phyloP scores from a whole-genome alignment of 169 alveolate species.

The Plasmodium chabaudi region DNA sequence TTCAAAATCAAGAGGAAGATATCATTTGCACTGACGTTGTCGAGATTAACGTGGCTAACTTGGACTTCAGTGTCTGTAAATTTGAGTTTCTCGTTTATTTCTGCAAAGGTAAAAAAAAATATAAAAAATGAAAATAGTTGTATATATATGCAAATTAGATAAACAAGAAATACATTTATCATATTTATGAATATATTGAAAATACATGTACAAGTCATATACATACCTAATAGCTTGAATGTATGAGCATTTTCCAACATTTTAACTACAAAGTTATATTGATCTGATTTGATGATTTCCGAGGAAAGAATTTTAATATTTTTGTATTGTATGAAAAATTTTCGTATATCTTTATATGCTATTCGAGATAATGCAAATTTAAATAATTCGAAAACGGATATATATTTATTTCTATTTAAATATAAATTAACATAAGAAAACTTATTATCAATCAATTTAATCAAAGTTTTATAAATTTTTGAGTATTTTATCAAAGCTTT shows the following conservation, averaged over 20 bases:
- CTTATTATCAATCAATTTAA: constrained; percentile 37
- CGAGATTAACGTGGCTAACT: constrained; percentile 44
- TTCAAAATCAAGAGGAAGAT: constrained; percentile 63
- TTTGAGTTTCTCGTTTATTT: constrained; percentile 26
- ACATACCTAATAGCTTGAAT: constrained; percentile 53
- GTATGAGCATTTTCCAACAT: constrained; percentile 18
- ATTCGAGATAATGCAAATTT: constrained; percentile 32
- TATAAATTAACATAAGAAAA: constrained; percentile 29
- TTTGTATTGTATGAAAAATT: constrained; percentile 21
- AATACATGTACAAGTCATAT: too few species aligned
- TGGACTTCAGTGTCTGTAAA: constrained; percentile 36
- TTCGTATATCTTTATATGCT: constrained; percentile 13
- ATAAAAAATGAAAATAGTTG: not conserved
- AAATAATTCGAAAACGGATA: constrained; percentile 45
- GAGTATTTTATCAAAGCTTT: not conserved
- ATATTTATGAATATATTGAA: not conserved
- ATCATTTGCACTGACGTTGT: constrained; percentile 68
- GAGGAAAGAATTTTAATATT: constrained; percentile 14
- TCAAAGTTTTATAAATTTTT: constrained; percentile 30
- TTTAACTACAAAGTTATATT: constrained; percentile 33
- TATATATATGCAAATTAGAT: not conserved
- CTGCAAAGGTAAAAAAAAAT: constrained; percentile 14
- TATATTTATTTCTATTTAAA: constrained; percentile 50
- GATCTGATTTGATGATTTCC: constrained; percentile 8
- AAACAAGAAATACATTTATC: too few species aligned